phyloP scores from a whole-genome alignment of 2,329 filamentous ascomycete genomes.

The Rutstroemia sp. region DNA sequence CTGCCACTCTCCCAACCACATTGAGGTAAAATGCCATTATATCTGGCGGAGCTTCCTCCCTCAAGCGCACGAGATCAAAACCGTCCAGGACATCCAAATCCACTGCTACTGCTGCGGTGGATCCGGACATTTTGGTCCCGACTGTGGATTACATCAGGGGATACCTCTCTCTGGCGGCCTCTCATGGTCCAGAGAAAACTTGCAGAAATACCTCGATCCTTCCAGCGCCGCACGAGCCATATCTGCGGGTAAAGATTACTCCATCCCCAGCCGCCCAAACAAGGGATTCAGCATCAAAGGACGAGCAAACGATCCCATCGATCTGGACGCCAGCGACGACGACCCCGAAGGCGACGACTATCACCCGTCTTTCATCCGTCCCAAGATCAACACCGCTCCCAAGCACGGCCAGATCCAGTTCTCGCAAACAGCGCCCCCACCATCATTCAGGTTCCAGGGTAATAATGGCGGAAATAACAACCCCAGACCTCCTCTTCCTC shows the following conservation, averaged over 20 bases:
- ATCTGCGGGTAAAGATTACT: conserved; percentile 25
- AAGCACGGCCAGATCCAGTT: conserved; percentile 3
- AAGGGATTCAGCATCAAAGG: conserved; percentile 27
- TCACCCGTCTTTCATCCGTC: conserved; percentile 22
- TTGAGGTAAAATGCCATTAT: conserved; percentile 51
- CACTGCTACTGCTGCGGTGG: conserved; percentile 51
- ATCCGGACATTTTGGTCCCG: conserved; percentile 47
- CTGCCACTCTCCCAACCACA: conserved; percentile 49
- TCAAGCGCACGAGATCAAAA: conserved; percentile 34
- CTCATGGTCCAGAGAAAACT: conserved; percentile 47
- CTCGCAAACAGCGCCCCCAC: not conserved
- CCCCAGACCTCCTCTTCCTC: not conserved
- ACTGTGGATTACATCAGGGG: conserved; percentile 37
- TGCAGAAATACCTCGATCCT: conserved; percentile 42
- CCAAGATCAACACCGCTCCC: conserved; percentile 15
- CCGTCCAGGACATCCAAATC: conserved; percentile 42
- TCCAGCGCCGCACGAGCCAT: conserved; percentile 29
- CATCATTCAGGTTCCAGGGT: conserved; percentile 2
- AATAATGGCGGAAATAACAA: not conserved
- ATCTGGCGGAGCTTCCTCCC: conserved; percentile 52
- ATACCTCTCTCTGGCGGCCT: conserved; percentile 30
- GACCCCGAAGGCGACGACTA: conserved; percentile 7
- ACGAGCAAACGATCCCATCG: conserved; percentile 25
- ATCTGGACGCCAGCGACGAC: conserved; percentile 25
- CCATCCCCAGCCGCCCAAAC: conserved; percentile 14